phyloP scores from a whole-genome alignment of 768 basidiomycete genomes.

The Phylloporus sp. region DNA sequence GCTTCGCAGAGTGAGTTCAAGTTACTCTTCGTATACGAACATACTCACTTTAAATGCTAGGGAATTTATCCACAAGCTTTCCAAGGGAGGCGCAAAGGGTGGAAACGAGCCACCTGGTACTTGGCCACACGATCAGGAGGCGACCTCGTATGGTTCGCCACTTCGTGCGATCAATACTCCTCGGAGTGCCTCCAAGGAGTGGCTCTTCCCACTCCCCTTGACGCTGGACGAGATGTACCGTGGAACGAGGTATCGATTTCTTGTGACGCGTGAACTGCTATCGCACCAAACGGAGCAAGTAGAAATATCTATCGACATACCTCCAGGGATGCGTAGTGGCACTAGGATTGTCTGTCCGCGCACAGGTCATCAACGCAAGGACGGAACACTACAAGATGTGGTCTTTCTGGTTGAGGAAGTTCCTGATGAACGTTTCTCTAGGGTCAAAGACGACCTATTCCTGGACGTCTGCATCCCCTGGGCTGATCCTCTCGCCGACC shows the following conservation, averaged over 20 bases:
- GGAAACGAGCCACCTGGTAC: conserved; percentile 2
- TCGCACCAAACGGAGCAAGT: conserved; percentile 49
- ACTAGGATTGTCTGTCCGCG: conserved; percentile 57
- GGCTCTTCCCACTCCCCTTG: conserved; percentile 62
- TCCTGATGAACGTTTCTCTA: conserved; percentile 52
- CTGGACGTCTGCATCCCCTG: conserved; percentile 55
- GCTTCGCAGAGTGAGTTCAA: conserved; percentile 27
- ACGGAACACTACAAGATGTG: conserved; percentile 58
- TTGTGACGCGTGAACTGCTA: conserved; percentile 53
- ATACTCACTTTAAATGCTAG: conserved; percentile 17
- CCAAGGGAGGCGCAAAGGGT: conserved; percentile 13
- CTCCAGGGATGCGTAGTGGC: conserved; percentile 58
- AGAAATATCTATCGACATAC: conserved; percentile 56
- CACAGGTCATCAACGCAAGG: conserved; percentile 63
- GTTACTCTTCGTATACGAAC: not conserved
- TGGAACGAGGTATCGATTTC: conserved; percentile 54
- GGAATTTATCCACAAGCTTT: conserved; percentile 28
- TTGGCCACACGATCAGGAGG: conserved; percentile 12
- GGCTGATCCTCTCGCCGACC: conserved; percentile 44
- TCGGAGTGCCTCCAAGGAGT: conserved; percentile 48
- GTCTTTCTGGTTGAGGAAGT: conserved; percentile 62
- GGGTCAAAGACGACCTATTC: conserved; percentile 55
- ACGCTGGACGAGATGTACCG: conserved; percentile 59
- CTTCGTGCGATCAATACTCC: conserved; percentile 39
- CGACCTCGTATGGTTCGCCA: conserved; percentile 33